These are phyloP conservation scores for Trichoderma sp. DNA, from an alignment of 2,329 filamentous ascomycete species.

Conservation along the genomic window DNA sequence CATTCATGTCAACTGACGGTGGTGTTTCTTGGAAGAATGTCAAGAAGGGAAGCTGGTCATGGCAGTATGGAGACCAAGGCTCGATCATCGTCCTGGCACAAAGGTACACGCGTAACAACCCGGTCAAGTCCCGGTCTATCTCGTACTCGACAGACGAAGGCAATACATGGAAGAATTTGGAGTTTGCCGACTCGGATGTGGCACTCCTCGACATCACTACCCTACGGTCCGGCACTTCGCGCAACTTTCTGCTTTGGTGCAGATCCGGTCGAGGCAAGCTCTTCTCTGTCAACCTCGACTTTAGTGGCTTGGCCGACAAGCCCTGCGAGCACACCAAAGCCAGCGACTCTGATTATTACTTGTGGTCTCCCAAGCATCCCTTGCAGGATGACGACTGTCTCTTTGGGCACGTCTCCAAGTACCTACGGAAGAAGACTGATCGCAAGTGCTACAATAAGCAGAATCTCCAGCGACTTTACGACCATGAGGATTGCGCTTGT, in stretches of 20 bases:
- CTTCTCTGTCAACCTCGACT: slow-evolving; percentile 83
- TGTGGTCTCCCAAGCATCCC: slow-evolving; percentile 88
- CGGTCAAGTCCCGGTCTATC: slow-evolving; percentile 66
- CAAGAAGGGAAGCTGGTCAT: slow-evolving; percentile 86
- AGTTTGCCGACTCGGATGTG: slow-evolving; percentile 72
- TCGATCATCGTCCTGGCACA: slow-evolving; percentile 87
- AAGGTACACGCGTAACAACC: slow-evolving; percentile 66
- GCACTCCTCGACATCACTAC: slow-evolving; percentile 81
- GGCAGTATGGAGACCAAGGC: slow-evolving; percentile 95
- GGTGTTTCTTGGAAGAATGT: slow-evolving; percentile 84
- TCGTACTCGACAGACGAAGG: slow-evolving; percentile 84
- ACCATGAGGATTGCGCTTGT: slow-evolving; percentile 79
- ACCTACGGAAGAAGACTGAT: slow-evolving; percentile 84
- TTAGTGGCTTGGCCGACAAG: slow-evolving; percentile 74
- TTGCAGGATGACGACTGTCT: slow-evolving; percentile 76
- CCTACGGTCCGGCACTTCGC: slow-evolving; percentile 82
- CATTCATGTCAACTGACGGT: slow-evolving; percentile 89
- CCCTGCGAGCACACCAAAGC: slow-evolving; percentile 70
- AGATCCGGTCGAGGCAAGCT: slow-evolving; percentile 57
- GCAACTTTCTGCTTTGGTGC: slow-evolving; percentile 92
- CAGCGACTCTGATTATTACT: slow-evolving; percentile 69
- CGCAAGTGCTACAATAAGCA: slow-evolving; percentile 79
- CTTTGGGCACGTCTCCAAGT: slow-evolving; percentile 87
- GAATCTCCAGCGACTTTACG: slow-evolving; percentile 69
- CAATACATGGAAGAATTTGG: slow-evolving; percentile 71